phyloP scores from a whole-genome alignment of 495 filamentous ascomycete species.

The Xylaria venustula region DNA sequence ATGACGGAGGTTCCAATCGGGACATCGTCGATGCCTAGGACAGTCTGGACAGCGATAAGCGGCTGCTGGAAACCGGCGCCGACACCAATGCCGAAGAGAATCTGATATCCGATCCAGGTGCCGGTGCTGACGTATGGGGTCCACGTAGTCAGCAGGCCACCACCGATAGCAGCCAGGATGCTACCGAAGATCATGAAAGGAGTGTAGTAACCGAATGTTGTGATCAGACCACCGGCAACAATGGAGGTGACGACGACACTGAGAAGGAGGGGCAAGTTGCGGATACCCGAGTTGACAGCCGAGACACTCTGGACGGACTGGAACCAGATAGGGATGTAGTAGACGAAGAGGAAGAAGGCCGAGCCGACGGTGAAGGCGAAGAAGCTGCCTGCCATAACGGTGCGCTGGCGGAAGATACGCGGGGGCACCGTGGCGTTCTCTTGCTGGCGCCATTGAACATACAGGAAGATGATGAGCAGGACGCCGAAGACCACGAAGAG shows the following conservation, averaged over 20 bases:
- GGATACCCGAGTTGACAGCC: conserved; percentile 71
- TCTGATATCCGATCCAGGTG: conserved; percentile 78
- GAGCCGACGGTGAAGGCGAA: conserved; percentile 58
- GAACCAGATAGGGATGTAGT: conserved; percentile 86
- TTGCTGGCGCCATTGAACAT: conserved; percentile 58
- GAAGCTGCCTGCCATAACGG: conserved; percentile 53
- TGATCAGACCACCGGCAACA: conserved; percentile 59
- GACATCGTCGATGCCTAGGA: conserved; percentile 59
- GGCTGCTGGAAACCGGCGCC: conserved; percentile 68
- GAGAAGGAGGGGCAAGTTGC: conserved; percentile 73
- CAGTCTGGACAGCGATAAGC: conserved; percentile 68
- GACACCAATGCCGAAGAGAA: conserved; percentile 65
- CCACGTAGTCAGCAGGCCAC: conserved; percentile 68
- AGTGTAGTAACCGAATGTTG: conserved; percentile 69
- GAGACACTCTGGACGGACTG: conserved; percentile 73
- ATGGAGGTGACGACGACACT: conserved; percentile 60
- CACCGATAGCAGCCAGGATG: conserved; percentile 62
- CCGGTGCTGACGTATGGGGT: conserved; percentile 48
- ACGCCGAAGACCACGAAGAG: conserved; percentile 67
- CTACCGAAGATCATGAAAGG: conserved; percentile 67
- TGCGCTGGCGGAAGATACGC: conserved; percentile 68
- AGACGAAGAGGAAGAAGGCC: conserved; percentile 67
- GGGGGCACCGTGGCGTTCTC: conserved; percentile 73
- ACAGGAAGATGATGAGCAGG: conserved; percentile 60
- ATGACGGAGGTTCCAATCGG: conserved; percentile 65